Evolutionary conservation across 176 grass and related monocot species (phyloP), one percentile per base, ranked within the genome.

Genomic region (Zoysia pacifica): DNA sequence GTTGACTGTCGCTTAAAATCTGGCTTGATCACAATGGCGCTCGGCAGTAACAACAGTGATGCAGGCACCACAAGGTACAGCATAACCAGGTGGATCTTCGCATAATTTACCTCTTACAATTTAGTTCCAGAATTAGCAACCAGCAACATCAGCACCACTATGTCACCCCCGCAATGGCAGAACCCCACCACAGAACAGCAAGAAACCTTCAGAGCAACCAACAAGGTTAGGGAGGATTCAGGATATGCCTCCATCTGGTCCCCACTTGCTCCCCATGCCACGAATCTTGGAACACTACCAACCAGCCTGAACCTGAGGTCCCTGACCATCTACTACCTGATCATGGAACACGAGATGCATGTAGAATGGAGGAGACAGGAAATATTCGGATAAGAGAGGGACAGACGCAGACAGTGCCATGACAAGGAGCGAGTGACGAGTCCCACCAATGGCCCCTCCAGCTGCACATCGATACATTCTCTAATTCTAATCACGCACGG

Each of bases 311-410:
- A 74, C 62, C 79, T 48, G 83, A 85, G 82, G 69, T 89, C 73
- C 82, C 79, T 81, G 82, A 68, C 59, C 82, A 62, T 84, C 47
- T 28, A 15, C 28, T 28, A 79, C 44, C 76, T 79, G 74, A 87
- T 88, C 79, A 70, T 73, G 77, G 68, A 81, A 63, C 84, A 81
- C 40, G 78, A 39, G 74, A 60, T 84, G 78, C 48, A 71, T 77
- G 28, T 28, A 65, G 78, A 78, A 52, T 20, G 51, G 83, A 82
- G 77, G 77, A 77, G 78, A 85, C 67, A 81, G 50, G 44, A 77
- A 77, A 85, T 81, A 89, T 85, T 85, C 82, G 78, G 82, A 77
- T 89, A 89, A 85, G 66, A 66, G 87, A 87, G 79, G 48, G 85
- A 84, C 85, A 84, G 71, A 77, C 73, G 82, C 62, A 45, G 82